Evolutionary conservation across 371 early-diverging fungal genomes (phyloP), one percentile per base, ranked within the genome.

Genomic region (Dichotomocladium elegans): DNA sequence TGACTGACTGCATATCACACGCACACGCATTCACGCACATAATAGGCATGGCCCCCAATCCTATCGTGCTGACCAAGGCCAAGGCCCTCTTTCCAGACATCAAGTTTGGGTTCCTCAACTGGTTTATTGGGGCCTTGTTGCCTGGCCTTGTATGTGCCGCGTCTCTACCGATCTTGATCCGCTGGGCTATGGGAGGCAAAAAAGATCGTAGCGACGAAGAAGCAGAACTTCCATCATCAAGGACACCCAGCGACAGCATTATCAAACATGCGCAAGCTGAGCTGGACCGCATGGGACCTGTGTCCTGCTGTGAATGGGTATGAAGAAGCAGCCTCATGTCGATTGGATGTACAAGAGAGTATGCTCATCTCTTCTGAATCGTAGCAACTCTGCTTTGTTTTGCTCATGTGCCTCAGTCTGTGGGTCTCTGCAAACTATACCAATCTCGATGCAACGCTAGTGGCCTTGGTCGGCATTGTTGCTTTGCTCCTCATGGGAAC

Each of bases 41-140:
- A n/a, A n/a, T 21, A 74, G 74, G 86, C 7, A 87, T 86, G 84
- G 87, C 87, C 1, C 70, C 85, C 1, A 87, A 87, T 53, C 87
- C 87, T 14, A 72, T 87, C 26, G 77, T 87, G 0, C 53, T 79
- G 9, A 61, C 60, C 43, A 80, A 80, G 54, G 83, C 83, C 0
- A 60, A 51, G 7, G 55, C 61, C 21, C 57, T 85, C 6, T 85
- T 77, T 37, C 74, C 74, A 1, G 64, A 74, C 6, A 51, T 85
- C 8, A 62, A 81, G 1, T 83, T 83, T 64, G 66, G 68, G 10
- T 86, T 85, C 54, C 43, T 78, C 29, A 67, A 69, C 8, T 87
- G 87, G 87, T 27, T 80, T 2, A 47, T 59, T 5, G 86, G 85
- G 9, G 75, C 79, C 41, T 60, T 74, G 19, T 72, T 82, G 14